Percentiles rank a stretch among this genome's conserved stretches.
Conservation (phyloP, 495 filamentous ascomycete species). For the Trichoderma virens region DNA sequence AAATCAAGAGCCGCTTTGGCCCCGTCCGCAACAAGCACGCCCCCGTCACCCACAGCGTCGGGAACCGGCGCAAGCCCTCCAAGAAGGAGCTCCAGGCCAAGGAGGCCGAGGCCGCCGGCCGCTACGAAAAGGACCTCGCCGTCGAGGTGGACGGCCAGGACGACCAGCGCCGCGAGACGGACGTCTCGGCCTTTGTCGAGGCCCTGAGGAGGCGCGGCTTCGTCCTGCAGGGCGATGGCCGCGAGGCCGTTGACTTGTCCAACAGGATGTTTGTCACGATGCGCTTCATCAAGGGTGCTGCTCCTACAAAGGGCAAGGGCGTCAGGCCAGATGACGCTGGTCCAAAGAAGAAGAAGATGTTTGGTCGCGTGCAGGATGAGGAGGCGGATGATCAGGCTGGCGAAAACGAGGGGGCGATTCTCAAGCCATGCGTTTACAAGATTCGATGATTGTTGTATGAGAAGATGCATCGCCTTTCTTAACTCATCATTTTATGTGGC, state of each 20-base stretch:
- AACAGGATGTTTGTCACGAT: conserved; percentile 99
- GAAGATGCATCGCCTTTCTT: not conserved
- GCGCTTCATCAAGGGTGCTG: conserved; percentile 75
- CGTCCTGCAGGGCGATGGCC: conserved; percentile 48
- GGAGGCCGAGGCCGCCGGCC: conserved; percentile 20
- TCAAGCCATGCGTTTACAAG: conserved; percentile 98
- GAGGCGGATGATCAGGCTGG: conserved; percentile 44
- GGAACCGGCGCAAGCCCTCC: conserved; percentile 37
- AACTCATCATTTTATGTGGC: no score
- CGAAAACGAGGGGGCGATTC: conserved; percentile 55
- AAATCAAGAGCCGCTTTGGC: conserved; percentile 89
- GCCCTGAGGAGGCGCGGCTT: conserved; percentile 75
- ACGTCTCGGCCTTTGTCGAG: conserved; percentile 82
- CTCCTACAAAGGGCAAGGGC: conserved; percentile 64
- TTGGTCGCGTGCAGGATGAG: conserved; percentile 23
- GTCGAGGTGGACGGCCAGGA: conserved; percentile 46
- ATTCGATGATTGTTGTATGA: conserved; percentile 44
- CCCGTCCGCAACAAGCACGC: conserved; percentile 50
- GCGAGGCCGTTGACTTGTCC: conserved; percentile 59
- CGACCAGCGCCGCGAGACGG: conserved; percentile 56
- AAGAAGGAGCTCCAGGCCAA: conserved; percentile 47
- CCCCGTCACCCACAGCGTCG: conserved; percentile 57
- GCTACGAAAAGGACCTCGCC: conserved; percentile 38
- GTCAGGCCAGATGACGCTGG: conserved; percentile 31
- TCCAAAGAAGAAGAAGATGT: conserved; percentile 52